Percentiles rank a stretch among this genome's conserved stretches.
Evolutionary conservation across 2,329 filamentous ascomycete genomes (phyloP).

Genomic region (Penicillium sp.): DNA sequence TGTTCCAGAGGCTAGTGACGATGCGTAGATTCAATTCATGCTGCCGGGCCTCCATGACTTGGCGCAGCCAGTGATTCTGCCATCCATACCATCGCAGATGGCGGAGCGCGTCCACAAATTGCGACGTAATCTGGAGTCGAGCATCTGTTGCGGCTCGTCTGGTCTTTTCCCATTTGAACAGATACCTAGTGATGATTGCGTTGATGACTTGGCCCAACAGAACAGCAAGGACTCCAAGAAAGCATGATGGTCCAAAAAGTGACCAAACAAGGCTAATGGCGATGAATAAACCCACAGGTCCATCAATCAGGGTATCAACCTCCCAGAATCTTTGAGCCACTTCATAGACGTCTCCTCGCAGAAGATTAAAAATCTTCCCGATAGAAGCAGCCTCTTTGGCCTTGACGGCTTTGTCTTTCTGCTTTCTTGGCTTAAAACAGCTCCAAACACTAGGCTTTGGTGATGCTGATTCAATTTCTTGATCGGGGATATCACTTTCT

Average conservation of each 20-base stretch:
- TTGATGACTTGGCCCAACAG: constrained; percentile 70
- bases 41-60: constrained; percentile 68
- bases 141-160: constrained; percentile 74
- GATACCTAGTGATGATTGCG: constrained; percentile 62
- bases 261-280: constrained; percentile 73
- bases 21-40: constrained; percentile 68
- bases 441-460: constrained; percentile 26
- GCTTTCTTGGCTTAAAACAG: constrained; percentile 24
- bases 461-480: constrained; percentile 8
- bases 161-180: constrained; percentile 69
- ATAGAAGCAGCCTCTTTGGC: constrained; percentile 69
- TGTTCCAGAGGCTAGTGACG: constrained; percentile 62
- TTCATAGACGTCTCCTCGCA: constrained; percentile 58
- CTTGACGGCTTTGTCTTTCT: constrained; percentile 28
- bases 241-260: constrained; percentile 76
- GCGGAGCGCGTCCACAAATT: constrained; percentile 83
- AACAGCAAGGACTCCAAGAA: constrained; percentile 71
- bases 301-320: constrained; percentile 71
- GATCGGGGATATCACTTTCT: constrained; percentile 9
- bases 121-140: constrained; percentile 76
- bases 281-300: constrained; percentile 74
- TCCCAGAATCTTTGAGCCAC: constrained; percentile 73
- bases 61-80: constrained; percentile 72
- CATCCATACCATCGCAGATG: constrained; percentile 81
- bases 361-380: constrained; percentile 86